Evolutionary conservation across 208 protist species (phyloP).

Genomic region (Leishmania tarentolae): DNA sequence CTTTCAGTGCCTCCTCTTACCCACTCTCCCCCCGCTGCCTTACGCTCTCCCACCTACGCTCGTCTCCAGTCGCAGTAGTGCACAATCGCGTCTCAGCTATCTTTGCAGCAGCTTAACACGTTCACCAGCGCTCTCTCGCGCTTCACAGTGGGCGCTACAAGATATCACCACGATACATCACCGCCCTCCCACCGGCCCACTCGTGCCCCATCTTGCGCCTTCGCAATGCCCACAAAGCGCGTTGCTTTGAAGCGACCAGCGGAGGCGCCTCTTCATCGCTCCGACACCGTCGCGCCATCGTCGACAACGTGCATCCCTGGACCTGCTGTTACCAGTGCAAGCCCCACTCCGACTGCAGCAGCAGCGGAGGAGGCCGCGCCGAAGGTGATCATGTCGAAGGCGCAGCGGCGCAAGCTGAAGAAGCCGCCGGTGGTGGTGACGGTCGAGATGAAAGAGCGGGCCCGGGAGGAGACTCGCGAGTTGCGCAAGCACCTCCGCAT

Average conservation of each 20-base stretch:
- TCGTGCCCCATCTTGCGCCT: not conserved
- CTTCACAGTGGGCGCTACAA: not conserved
- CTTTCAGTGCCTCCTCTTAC: not conserved
- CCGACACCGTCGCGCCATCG: not conserved
- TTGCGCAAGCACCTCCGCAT: constrained; percentile 84
- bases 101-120: not conserved
- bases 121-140: not conserved
- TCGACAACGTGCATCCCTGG: not conserved
- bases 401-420: constrained; percentile 79
- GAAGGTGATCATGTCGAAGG: constrained; percentile 78
- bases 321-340: not conserved
- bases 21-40: not conserved
- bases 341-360: not conserved
- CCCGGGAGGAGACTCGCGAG: constrained; percentile 76
- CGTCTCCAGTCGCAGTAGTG: not conserved
- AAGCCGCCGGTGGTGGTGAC: constrained; percentile 76
- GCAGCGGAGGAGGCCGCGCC: constrained; percentile 26
- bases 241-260: constrained; percentile 15
- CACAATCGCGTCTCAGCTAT: not conserved
- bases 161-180: not conserved
- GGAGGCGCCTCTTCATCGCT: constrained; percentile 6
- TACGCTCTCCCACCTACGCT: not conserved
- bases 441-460: constrained; percentile 76
- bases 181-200: not conserved
- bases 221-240: constrained; percentile 23